Conservation (phyloP, 2,329 filamentous ascomycete genomes). For the Apiospora hydei region DNA sequence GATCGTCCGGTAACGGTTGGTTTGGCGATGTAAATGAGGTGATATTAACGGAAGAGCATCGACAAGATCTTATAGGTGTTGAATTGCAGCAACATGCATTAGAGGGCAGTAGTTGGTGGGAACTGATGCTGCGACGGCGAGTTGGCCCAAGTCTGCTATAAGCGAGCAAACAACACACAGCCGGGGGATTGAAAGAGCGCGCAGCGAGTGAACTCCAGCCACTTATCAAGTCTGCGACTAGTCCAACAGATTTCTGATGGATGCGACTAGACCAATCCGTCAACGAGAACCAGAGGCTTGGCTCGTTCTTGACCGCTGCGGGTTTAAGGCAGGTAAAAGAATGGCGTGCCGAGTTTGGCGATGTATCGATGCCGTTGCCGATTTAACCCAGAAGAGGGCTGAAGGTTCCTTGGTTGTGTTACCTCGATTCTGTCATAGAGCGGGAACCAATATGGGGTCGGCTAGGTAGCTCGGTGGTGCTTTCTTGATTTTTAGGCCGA, state of each 20-base stretch:
- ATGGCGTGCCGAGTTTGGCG: slow-evolving; percentile 17
- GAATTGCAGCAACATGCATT: neutral
- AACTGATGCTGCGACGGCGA: neutral
- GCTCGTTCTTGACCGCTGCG: slow-evolving; percentile 8
- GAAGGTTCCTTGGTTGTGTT: slow-evolving; percentile 10
- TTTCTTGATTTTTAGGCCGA: slow-evolving; percentile 22
- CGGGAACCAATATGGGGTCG: slow-evolving; percentile 21
- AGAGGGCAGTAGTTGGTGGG: neutral
- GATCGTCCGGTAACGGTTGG: neutral
- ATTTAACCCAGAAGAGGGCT: slow-evolving; percentile 16
- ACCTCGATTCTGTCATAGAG: slow-evolving; percentile 17
- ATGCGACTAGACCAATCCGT: neutral
- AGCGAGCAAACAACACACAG: neutral
- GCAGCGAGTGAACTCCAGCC: slow-evolving; percentile 11
- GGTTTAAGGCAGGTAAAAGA: slow-evolving; percentile 4
- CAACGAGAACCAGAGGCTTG: slow-evolving; percentile 8
- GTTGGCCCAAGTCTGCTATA: slow-evolving; percentile 2
- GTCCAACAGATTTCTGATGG: neutral
- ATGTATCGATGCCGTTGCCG: slow-evolving; percentile 19
- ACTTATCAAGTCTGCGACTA: slow-evolving; percentile 13
- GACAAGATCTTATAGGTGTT: neutral
- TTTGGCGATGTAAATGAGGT: neutral
- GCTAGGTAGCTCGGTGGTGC: slow-evolving; percentile 15
- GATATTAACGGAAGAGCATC: slow-evolving; percentile 15
- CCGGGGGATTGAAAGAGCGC: neutral